Base-by-base conservation (phyloP, 495 filamentous ascomycete genomes). In the Cenococcum geophilum region DNA sequence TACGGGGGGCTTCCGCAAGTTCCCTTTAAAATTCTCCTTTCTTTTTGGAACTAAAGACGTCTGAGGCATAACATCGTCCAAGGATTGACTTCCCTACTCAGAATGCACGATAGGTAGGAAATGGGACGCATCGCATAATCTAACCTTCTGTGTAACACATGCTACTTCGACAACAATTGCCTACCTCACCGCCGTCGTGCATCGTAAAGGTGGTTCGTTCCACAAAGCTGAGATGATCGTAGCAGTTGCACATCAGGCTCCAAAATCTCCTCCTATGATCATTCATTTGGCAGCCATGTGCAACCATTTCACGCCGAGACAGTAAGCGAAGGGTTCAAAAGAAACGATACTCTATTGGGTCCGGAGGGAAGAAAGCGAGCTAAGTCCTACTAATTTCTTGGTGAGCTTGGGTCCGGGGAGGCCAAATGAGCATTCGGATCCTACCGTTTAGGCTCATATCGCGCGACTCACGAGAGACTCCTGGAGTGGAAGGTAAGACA, bases 271-370 rank as follows among this genome's bases (percentile, higher is more conserved):
- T 36, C 50, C 35, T 55, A 18, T 43, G 57, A 59, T 22, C 57
- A 49, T 23, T 23, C 47, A 8, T 43, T 58, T 22, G 36, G 25
- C 27, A 18, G 52, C n/a, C 6, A 14, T 52, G 25, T 22, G 49
- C 49, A 40, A n/a, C 52, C 16, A 16, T 56, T 12, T 56, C 23
- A 9, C 43, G 22, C 18, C 34, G 23, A 64, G 36, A 64, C 62
- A 49, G 48, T 52, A 55, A 37, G 56, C 56, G 60, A 60, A 23
- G 62, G 36, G 51, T 45, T 18, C 36, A 35, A 58, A 45, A 55
- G 55, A 35, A 59, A 43, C 36, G 51, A 54, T 32, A n/a, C 35
- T 11, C 54, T 27, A 58, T 63, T 63, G 61, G 61, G 16, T 34
- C 12, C 6, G n/a, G 32, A 32, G 25, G 56, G 16, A 22, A 32